Evolutionary conservation across 805 yeast genomes (phyloP), one percentile per base, ranked within the genome.

Genomic region (Candida endomychidarum): DNA sequence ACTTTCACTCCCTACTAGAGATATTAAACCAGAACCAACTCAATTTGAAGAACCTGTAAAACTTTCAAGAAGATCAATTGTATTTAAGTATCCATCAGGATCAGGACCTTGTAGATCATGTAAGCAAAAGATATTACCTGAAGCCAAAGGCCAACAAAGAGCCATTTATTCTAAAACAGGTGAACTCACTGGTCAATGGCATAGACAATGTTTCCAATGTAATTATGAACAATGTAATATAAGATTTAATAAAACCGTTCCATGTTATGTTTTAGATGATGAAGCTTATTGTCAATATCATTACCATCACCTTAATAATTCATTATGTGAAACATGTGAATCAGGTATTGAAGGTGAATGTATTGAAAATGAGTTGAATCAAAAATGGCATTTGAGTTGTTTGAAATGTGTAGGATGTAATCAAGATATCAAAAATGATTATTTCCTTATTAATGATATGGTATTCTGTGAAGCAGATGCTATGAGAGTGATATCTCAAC

Each of bases 101-200:
- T 65, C 76, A 45, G 93, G 93, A 0, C 89, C 89, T 11, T 91
- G 98, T 58, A 78, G 97, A 42, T 70, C 75, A 23, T 91, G 98
- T 65, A 59, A 62, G 4, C 45, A 59, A 32, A 67, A 61, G n/a
- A 80, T 90, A 21, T 47, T 49, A 1, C 71, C 79, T 1, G 26
- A 45, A 5, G 62, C 60, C 2, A 58, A 45, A 31, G 74, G 74
- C 0, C 24, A 53, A 6, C 50, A 58, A 18, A 86, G 83, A 54
- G 72, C 93, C 0, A 84, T 91, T 14, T 84, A 81, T 62, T 86
- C 96, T n/a, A 84, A 81, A 50, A 86, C 85, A 40, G 85, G 82
- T n/a, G 89, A 82, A 53, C 65, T 85, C 33, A 76, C 87, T 1
- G 98, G 97, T 0, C 91, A 89, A 57, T 93, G 98, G 98, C 99